Evolutionary conservation across 2,329 filamentous ascomycete species (phyloP), one percentile per base, ranked within the genome.

Genomic region (Xylariaceae sp.): DNA sequence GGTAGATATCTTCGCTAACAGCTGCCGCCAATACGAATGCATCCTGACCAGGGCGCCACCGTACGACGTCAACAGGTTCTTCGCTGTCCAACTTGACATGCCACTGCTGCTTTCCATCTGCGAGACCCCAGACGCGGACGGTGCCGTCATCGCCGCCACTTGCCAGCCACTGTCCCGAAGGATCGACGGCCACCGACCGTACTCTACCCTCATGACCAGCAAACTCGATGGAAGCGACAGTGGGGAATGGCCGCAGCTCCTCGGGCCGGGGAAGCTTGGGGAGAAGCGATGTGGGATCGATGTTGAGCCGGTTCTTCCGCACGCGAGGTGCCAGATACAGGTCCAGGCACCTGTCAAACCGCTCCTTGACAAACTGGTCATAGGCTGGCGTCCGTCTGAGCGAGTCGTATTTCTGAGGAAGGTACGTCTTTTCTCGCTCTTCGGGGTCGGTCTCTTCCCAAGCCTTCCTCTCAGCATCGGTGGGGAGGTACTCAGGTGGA

Each of bases 141-240:
- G 84, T 92, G 21, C 92, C 90, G 62, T 98, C 94, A 53, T 97
- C 89, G 33, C 92, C 92, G 55, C 90, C 92, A 51, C 84, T 94
- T 2, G 92, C 92, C 41, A 97, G 68, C 73, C 82, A 96, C 43
- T 83, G 73, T 29, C 92, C 88, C 28, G 81, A 81, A 2, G 92
- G 88, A 59, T 95, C 90, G 47, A 97, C 79, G 6, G 86, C 75
- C 11, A 95, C 75, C 34, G 83, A 85, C 35, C 92, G 81, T 24
- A 98, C 89, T 38, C 88, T 81, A 12, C 90, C 90, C 47, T 88
- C 79, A 57, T 98, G 92, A 9, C 90, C 90, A 47, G 79, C 73
- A 70, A 92, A 97, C 9, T 94, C 75, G 5, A 88, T 87, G 31
- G 89, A 85, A 53, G 86, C 90, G 7, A 87, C 80, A 0, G 89